Evolutionary conservation across 305 asterid genomes (phyloP).

Genomic region (Nicotiana rustica): DNA sequence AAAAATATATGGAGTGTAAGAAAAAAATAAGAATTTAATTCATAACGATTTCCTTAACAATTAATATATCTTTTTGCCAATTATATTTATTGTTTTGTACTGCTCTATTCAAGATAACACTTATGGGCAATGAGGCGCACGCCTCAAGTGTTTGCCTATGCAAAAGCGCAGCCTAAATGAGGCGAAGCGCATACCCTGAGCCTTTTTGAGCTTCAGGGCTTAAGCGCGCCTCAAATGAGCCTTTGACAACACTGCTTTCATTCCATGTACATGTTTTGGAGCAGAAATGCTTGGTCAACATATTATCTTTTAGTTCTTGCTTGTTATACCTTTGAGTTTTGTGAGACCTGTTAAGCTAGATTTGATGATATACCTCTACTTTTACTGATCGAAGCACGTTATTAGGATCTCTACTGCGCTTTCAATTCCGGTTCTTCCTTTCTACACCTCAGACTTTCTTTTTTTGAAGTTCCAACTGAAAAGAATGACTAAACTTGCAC

Average conservation of each 20-base stretch:
- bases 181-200: too few species aligned
- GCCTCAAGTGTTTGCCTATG: too few species aligned
- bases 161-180: too few species aligned
- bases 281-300: constrained; percentile 11
- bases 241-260: not conserved
- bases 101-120: too few species aligned
- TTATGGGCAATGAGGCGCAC: too few species aligned
- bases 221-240: too few species aligned
- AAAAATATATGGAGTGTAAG: too few species aligned
- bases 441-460: constrained; percentile 4
- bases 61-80: too few species aligned
- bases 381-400: constrained; percentile 17
- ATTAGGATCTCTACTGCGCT: not conserved
- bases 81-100: too few species aligned
- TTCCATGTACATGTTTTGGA: constrained; percentile 26
- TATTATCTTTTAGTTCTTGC: not conserved
- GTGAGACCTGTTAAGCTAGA: not conserved
- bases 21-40: too few species aligned
- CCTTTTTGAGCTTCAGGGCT: too few species aligned
- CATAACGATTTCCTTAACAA: too few species aligned
- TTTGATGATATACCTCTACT: constrained; percentile 12
- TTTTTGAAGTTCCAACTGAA: constrained; percentile 18
- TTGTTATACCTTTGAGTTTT: constrained; percentile 20
- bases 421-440: constrained; percentile 24
- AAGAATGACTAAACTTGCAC: constrained; percentile 21